phyloP scores from a whole-genome alignment of 2,329 filamentous ascomycete species.

The Dactylellina drechsleri region DNA sequence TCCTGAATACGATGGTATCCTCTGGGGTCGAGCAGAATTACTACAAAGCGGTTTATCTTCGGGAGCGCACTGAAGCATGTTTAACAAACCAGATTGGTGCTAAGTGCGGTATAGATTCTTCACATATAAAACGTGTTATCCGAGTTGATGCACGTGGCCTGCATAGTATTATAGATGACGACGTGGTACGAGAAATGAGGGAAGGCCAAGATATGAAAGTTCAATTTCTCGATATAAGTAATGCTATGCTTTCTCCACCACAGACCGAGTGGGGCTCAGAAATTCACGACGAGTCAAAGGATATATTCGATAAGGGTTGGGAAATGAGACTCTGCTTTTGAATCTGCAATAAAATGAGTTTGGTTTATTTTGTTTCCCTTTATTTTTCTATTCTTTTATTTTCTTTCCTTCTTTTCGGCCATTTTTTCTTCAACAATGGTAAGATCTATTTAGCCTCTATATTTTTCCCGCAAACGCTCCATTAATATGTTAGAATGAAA shows the following conservation, averaged over 20 bases:
- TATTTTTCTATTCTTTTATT: background rate
- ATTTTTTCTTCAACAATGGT: no score
- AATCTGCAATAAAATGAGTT: background rate
- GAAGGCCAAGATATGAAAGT: slow-evolving; percentile 91
- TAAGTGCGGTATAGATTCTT: slow-evolving; percentile 83
- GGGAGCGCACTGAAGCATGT: slow-evolving; percentile 77
- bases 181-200: slow-evolving; percentile 81
- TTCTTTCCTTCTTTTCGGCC: no score
- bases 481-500: no score
- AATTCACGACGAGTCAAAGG: slow-evolving; percentile 42
- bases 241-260: slow-evolving; percentile 61
- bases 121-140: slow-evolving; percentile 75
- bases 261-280: slow-evolving; percentile 67
- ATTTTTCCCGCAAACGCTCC: no score
- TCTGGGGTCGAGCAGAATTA: slow-evolving; percentile 62
- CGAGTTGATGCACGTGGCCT: slow-evolving; percentile 78
- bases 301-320: slow-evolving; percentile 47
- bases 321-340: slow-evolving; percentile 51
- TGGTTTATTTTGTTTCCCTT: background rate
- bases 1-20: slow-evolving; percentile 63
- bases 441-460: no score
- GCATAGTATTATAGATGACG: slow-evolving; percentile 88
- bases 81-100: slow-evolving; percentile 76
- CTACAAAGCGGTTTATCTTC: slow-evolving; percentile 86
- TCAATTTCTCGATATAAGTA: slow-evolving; percentile 73